A percentile compares a stretch with the other conserved stretches of the same genome.
These are phyloP conservation scores for Scheffersomyces segobiensis DNA, from an alignment of 1,139 yeast species.

Conservation along the genomic window DNA sequence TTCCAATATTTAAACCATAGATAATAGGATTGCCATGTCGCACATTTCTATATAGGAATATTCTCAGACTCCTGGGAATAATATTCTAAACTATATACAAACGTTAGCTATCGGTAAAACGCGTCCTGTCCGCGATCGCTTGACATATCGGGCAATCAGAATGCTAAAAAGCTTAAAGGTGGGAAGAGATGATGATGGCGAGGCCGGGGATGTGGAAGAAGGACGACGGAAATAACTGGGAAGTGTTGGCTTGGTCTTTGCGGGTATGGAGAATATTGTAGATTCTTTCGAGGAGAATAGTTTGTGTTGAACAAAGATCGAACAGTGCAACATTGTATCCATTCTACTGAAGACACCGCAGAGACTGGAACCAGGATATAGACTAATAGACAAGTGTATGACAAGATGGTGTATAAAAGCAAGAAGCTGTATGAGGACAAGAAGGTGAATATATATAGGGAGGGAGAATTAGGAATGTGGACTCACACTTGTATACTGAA, in stretches of 20 bases:
- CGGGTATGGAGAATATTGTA: background rate
- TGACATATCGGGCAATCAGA: background rate
- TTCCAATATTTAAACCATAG: background rate
- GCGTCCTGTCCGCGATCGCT: background rate
- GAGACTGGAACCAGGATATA: too few species aligned
- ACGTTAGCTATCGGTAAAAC: background rate
- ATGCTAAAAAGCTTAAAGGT: too few species aligned
- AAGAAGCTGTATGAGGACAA: too few species aligned
- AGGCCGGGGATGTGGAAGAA: background rate
- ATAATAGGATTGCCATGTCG: background rate
- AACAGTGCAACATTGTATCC: background rate
- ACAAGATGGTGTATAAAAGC: too few species aligned
- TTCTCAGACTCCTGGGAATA: background rate
- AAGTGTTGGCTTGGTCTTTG: background rate
- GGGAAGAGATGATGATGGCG: background rate
- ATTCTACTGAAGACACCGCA: background rate
- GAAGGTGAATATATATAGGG: too few species aligned
- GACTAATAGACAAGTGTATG: background rate
- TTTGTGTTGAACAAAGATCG: too few species aligned
- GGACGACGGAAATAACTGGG: background rate
- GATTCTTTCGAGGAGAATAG: background rate
- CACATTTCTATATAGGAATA: background rate
- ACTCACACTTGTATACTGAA: too few species aligned
- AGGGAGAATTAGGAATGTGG: too few species aligned
- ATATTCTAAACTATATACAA: too few species aligned